phyloP scores from a whole-genome alignment of 2,329 filamentous ascomycete species.

The Colletotrichum sp. region DNA sequence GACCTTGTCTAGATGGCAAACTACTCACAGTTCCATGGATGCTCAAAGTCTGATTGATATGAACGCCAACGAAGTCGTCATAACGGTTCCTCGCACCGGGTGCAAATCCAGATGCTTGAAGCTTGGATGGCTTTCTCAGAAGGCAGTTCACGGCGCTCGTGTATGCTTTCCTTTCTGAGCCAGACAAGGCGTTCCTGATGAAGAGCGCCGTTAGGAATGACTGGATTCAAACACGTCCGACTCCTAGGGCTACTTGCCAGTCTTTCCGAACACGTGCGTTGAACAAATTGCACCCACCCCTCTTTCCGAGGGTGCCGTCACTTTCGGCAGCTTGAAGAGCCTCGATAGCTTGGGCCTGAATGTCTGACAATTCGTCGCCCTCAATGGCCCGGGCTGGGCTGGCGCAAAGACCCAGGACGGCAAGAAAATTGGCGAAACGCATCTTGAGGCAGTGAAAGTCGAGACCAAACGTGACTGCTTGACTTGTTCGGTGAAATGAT shows the following conservation, averaged over 20 bases:
- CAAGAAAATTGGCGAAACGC: neutral
- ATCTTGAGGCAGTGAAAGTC: neutral
- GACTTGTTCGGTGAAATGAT: neutral
- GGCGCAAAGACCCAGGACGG: neutral
- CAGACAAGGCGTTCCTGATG: conserved; percentile 25
- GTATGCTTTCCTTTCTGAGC: conserved; percentile 19
- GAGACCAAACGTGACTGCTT: neutral
- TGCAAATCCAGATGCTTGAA: neutral
- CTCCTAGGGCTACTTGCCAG: neutral
- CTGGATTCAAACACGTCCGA: neutral
- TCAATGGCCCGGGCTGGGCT: neutral
- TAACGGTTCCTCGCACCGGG: conserved; percentile 20
- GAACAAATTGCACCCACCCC: neutral
- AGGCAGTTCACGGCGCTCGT: conserved; percentile 21
- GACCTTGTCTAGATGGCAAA: neutral
- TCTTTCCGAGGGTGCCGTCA: neutral
- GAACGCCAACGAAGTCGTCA: conserved; percentile 22
- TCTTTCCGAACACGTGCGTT: neutral
- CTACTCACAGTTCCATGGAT: conserved; percentile 8
- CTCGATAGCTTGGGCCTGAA: neutral
- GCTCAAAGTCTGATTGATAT: conserved; percentile 12
- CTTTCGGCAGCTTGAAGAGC: neutral
- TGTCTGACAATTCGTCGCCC: neutral
- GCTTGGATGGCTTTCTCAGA: neutral
- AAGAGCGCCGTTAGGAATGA: neutral